These are phyloP conservation scores for Phytopythium chamaehyphon DNA, from an alignment of 352 stramenopile species.

Conservation along the genomic window DNA sequence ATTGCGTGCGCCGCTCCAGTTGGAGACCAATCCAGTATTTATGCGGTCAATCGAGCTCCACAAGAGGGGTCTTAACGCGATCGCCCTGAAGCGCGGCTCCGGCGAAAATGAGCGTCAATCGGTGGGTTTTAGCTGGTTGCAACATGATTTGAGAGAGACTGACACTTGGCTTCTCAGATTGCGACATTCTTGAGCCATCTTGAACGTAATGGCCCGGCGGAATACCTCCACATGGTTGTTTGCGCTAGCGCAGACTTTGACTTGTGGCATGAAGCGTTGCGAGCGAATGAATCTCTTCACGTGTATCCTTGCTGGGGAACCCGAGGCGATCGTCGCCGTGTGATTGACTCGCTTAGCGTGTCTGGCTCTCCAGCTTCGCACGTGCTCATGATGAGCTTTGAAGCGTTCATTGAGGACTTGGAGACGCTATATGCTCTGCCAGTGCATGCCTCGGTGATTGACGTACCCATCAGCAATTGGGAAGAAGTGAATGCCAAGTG, in stretches of 20 bases:
- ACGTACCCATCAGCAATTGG: conserved; percentile 22
- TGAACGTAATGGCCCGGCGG: background rate
- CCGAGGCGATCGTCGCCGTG: conserved; percentile 28
- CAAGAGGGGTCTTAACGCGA: background rate
- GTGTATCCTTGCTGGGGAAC: conserved; percentile 58
- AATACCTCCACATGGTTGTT: conserved; percentile 38
- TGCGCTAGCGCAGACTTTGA: conserved; percentile 30
- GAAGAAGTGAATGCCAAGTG: conserved; percentile 36
- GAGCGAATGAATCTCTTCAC: conserved; percentile 16
- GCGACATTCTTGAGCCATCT: conserved; percentile 8
- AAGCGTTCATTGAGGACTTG: conserved; percentile 51
- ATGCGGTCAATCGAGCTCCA: conserved; percentile 3
- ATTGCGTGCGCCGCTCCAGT: background rate
- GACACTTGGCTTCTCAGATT: conserved; percentile 4
- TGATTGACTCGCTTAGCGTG: conserved; percentile 34
- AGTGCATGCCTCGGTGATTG: conserved; percentile 43
- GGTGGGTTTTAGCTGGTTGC: background rate
- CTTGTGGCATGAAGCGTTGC: conserved; percentile 35
- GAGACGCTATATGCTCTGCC: conserved; percentile 31
- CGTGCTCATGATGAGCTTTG: conserved; percentile 55
- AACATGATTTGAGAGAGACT: background rate
- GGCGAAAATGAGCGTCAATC: conserved; percentile 3
- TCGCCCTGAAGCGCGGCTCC: conserved; percentile 1
- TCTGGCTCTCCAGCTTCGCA: conserved; percentile 31
- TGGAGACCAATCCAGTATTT: conserved; percentile 4